phyloP scores from a whole-genome alignment of 495 filamentous ascomycete species.

The Lophium mytilinum region DNA sequence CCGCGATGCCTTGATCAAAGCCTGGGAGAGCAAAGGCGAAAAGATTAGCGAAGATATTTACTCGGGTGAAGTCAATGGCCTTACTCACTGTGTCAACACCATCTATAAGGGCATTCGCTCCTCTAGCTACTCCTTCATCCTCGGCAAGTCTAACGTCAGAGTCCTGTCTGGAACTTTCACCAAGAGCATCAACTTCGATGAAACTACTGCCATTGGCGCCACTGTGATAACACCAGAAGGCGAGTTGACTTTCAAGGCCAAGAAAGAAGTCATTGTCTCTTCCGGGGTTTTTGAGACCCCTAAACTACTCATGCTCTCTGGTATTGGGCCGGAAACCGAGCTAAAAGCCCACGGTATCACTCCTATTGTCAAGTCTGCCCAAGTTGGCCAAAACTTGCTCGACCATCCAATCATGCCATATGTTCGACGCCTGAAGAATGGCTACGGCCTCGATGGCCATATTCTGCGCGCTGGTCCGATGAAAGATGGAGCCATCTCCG shows the following conservation, averaged over 20 bases:
- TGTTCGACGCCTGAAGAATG: conserved; percentile 49
- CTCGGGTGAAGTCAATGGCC: conserved; percentile 48
- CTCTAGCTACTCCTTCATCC: conserved; percentile 44
- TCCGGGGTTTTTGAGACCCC: conserved; percentile 52
- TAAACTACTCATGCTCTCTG: conserved; percentile 56
- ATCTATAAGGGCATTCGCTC: conserved; percentile 53
- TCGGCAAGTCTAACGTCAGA: conserved; percentile 48
- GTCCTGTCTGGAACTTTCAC: conserved; percentile 42
- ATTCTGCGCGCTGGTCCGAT: conserved; percentile 43
- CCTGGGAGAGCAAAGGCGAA: conserved; percentile 50
- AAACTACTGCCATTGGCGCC: conserved; percentile 32
- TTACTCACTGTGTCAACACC: conserved; percentile 47
- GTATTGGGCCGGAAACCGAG: conserved; percentile 49
- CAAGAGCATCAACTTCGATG: conserved; percentile 48
- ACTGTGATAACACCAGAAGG: conserved; percentile 29
- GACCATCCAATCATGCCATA: conserved; percentile 51
- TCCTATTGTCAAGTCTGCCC: conserved; percentile 39
- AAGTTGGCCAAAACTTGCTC: conserved; percentile 50
- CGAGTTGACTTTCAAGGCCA: conserved; percentile 19
- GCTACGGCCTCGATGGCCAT: conserved; percentile 45
- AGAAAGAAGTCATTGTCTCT: conserved; percentile 50
- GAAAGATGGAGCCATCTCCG: conserved; percentile 38
- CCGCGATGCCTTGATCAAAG: conserved; percentile 47
- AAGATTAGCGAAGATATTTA: conserved; percentile 47
- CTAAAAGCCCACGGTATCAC: conserved; percentile 48